phyloP scores from a whole-genome alignment of 371 early-diverging fungal genomes.

The Gilbertella persicaria region DNA sequence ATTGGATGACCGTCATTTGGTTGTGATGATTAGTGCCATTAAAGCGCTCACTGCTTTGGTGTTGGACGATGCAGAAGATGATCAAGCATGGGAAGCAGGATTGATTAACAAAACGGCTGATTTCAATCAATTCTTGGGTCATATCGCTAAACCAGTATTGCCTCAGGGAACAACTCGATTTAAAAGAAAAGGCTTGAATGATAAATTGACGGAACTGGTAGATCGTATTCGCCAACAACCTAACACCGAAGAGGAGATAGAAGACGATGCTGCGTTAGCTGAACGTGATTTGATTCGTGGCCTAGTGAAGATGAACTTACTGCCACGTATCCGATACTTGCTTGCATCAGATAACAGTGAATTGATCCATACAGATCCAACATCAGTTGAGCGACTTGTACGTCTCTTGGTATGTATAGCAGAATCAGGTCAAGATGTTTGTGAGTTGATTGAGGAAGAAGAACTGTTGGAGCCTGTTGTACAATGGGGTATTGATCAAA shows the following conservation, averaged over 20 bases:
- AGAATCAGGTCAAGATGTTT: slow-evolving; percentile 43
- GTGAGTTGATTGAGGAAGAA: slow-evolving; percentile 48
- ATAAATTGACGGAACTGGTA: slow-evolving; percentile 21
- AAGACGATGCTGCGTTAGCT: slow-evolving; percentile 49
- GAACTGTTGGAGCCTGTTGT: slow-evolving; percentile 50
- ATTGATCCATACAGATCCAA: slow-evolving; percentile 36
- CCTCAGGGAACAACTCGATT: neutral
- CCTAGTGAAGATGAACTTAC: slow-evolving; percentile 56
- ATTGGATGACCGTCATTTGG: slow-evolving; percentile 65
- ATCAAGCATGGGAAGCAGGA: slow-evolving; percentile 9
- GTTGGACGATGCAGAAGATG: slow-evolving; percentile 22
- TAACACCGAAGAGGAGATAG: slow-evolving; percentile 17
- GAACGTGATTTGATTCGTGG: slow-evolving; percentile 55
- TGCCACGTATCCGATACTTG: slow-evolving; percentile 59
- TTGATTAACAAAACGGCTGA: slow-evolving; percentile 4
- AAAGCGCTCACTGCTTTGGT: slow-evolving; percentile 50
- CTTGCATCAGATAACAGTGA: slow-evolving; percentile 33
- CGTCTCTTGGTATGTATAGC: slow-evolving; percentile 51
- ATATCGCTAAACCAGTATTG: slow-evolving; percentile 19
- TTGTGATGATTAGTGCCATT: slow-evolving; percentile 58
- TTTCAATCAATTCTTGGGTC: slow-evolving; percentile 34
- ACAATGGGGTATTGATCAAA: slow-evolving; percentile 39
- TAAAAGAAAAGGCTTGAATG: slow-evolving; percentile 16
- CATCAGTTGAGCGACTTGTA: slow-evolving; percentile 45
- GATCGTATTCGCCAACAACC: slow-evolving; percentile 29